phyloP scores from a whole-genome alignment of 1,284 basidiomycete genomes.

The Ustilago hordei region DNA sequence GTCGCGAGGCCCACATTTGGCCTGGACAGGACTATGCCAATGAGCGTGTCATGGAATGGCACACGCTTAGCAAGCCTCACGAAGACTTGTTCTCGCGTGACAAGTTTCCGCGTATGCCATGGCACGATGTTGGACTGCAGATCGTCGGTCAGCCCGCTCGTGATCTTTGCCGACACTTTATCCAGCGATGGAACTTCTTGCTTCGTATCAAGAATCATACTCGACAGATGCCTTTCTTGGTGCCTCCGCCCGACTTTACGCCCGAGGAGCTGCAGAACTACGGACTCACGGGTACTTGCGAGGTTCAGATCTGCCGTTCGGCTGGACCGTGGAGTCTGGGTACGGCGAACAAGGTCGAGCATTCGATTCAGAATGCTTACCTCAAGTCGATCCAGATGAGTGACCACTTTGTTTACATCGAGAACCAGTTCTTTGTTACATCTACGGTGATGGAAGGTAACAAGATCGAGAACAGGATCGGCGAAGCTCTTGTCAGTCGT shows the following conservation, averaged over 20 bases:
- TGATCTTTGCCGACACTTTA: constrained; percentile 93
- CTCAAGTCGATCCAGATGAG: constrained; percentile 91
- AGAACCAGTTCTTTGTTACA: constrained; percentile 99
- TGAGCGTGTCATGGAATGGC: constrained; percentile 87
- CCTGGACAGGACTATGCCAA: constrained; percentile 92
- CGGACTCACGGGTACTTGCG: constrained; percentile 93
- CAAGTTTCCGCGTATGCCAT: constrained; percentile 94
- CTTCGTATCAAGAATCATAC: constrained; percentile 78
- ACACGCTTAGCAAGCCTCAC: constrained; percentile 86
- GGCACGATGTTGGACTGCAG: constrained; percentile 97
- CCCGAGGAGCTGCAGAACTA: constrained; percentile 82
- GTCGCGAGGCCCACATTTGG: constrained; percentile 82
- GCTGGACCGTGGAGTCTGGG: constrained; percentile 97
- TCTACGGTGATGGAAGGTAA: constrained; percentile 90
- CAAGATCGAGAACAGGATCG: constrained; percentile 90
- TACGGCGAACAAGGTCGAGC: constrained; percentile 84
- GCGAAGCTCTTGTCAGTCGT: constrained; percentile 90
- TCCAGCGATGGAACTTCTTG: constrained; percentile 78
- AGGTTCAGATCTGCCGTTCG: constrained; percentile 95
- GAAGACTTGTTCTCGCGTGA: constrained; percentile 93
- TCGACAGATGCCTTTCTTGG: constrained; percentile 89
- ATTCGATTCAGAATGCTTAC: constrained; percentile 95
- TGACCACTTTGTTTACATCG: constrained; percentile 77
- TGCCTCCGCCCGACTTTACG: constrained; percentile 93
- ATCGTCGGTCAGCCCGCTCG: constrained; percentile 95